Evolutionary conservation across 495 filamentous ascomycete genomes (phyloP).

Genomic region (Darksidea phi): DNA sequence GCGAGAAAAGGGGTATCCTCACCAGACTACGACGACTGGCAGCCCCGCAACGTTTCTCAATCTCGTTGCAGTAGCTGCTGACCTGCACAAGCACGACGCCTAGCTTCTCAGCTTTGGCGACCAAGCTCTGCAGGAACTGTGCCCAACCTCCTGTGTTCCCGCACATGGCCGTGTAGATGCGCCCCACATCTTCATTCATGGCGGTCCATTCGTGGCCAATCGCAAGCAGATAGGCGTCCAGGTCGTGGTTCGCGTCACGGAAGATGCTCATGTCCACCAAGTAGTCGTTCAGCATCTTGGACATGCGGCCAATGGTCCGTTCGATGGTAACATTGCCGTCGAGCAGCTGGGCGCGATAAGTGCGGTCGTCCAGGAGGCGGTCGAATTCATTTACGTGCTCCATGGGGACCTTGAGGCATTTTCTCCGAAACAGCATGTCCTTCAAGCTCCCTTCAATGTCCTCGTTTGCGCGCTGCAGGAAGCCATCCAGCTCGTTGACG

Average conservation of each 20-base stretch:
- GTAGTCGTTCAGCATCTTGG: conserved; percentile 67
- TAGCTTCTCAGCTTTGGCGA: conserved; percentile 42
- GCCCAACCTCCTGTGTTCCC: conserved; percentile 45
- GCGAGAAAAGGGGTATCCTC: conserved; percentile 11
- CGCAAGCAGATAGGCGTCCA: conserved; percentile 70
- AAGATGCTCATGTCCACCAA: conserved; percentile 77
- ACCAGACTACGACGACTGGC: conserved; percentile 43
- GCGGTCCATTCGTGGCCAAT: conserved; percentile 55
- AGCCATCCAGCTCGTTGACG: conserved; percentile 90
- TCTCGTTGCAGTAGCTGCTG: conserved; percentile 41
- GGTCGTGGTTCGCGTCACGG: conserved; percentile 69
- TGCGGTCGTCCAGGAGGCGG: conserved; percentile 78
- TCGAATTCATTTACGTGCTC: conserved; percentile 83
- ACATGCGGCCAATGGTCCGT: conserved; percentile 77
- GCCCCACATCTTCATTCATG: conserved; percentile 34
- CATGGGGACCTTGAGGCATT: conserved; percentile 78
- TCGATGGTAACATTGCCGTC: conserved; percentile 90
- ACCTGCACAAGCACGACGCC: conserved; percentile 41
- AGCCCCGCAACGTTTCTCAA: conserved; percentile 45
- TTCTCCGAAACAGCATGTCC: conserved; percentile 78
- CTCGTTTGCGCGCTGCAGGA: conserved; percentile 78
- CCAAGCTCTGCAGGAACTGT: conserved; percentile 37
- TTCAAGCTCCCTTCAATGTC: conserved; percentile 79
- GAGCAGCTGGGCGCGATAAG: conserved; percentile 76
- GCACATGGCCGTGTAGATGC: conserved; percentile 42